Evolutionary conservation across 169 alveolate genomes (phyloP), one percentile per base, ranked within the genome.

Genomic region (Neospora caninum): DNA sequence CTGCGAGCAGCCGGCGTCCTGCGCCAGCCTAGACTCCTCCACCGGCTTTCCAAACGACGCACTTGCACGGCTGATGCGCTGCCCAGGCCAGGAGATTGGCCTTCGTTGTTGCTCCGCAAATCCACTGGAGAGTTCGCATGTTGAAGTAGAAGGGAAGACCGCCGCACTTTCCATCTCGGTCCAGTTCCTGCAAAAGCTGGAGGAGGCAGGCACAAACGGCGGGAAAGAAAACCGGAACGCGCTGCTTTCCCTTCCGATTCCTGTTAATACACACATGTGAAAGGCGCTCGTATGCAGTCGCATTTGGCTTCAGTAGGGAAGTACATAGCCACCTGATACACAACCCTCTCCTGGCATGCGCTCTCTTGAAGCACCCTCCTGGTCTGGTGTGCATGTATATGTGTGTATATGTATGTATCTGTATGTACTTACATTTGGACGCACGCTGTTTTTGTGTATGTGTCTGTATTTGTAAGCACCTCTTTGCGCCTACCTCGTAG

Each of bases 61-160:
- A 94, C 97, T 86, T 93, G 97, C 97, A 93, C 41, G 95, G 94
- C 41, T 64, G 92, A 67, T 94, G 95, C 29, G 89, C 67, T 22
- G 97, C 97, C 98, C 98, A 97, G 39, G 92, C 94, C 80, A 93
- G 86, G 86, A 97, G 92, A 86, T 97, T 97, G 49, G 94, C 94
- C 49, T 95, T 94, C 25, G 97, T 95, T 4, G 98, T 97, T 1
- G 98, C 98, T 34, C 98, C 98, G 53, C 98, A 96, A 69, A 97
- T 97, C 78, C 94, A 96, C 64, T 93, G 88, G 49, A 95, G 96
- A 22, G 98, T 96, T 22, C 88, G 88, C 84, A 97, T 87, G 82
- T 97, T 97, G 80, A 95, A 96, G 91, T 93, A 97, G 92, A 96
- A 97, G 34, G 98, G 98, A n/a, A 97, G 93, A n/a, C 98, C 98